Percentiles rank a stretch among this genome's conserved stretches.
These are phyloP conservation scores for Cyphellophora europaea DNA, from an alignment of 2,329 filamentous ascomycete genomes.

Conservation along the genomic window DNA sequence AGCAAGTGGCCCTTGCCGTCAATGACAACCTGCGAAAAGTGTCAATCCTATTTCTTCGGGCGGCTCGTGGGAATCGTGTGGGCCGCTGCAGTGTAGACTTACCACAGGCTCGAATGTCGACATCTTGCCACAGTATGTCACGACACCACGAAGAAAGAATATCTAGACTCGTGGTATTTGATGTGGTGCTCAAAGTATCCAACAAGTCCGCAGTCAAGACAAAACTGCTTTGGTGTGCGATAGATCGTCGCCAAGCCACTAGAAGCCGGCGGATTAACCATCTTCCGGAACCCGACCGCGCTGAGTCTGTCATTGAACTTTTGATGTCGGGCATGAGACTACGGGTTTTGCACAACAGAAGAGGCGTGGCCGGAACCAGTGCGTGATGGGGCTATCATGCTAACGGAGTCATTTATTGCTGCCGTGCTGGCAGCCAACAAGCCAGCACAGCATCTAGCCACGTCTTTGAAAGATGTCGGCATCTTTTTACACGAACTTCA, in stretches of 20 bases:
- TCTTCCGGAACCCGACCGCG: too few relatives aligned
- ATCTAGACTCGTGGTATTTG: too few relatives aligned
- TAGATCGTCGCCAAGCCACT: too few relatives aligned
- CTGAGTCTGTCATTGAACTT: too few relatives aligned
- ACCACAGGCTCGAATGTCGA: conserved; percentile 59
- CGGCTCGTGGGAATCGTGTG: not conserved
- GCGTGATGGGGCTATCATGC: conserved; percentile 25
- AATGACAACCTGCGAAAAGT: conserved; percentile 71
- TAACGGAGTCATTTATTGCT: conserved; percentile 39
- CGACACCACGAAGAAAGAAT: too few relatives aligned
- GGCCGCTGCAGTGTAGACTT: conserved; percentile 30
- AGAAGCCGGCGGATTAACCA: too few relatives aligned
- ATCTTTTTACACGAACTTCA: conserved; percentile 79
- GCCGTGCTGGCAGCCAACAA: conserved; percentile 32
- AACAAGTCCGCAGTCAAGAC: too few relatives aligned
- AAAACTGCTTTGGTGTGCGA: too few relatives aligned
- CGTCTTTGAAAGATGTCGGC: conserved; percentile 64
- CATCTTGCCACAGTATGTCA: conserved; percentile 39
- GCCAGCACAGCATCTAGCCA: conserved; percentile 28
- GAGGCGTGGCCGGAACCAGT: too few relatives aligned
- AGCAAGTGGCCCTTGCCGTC: conserved; percentile 99
- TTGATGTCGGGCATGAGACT: too few relatives aligned
- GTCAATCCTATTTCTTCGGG: conserved; percentile 23
- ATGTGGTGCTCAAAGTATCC: too few relatives aligned
- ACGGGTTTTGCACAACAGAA: too few relatives aligned